These are phyloP conservation scores for Comarum palustre DNA, from an alignment of 306 rosid species.

Conservation along the genomic window DNA sequence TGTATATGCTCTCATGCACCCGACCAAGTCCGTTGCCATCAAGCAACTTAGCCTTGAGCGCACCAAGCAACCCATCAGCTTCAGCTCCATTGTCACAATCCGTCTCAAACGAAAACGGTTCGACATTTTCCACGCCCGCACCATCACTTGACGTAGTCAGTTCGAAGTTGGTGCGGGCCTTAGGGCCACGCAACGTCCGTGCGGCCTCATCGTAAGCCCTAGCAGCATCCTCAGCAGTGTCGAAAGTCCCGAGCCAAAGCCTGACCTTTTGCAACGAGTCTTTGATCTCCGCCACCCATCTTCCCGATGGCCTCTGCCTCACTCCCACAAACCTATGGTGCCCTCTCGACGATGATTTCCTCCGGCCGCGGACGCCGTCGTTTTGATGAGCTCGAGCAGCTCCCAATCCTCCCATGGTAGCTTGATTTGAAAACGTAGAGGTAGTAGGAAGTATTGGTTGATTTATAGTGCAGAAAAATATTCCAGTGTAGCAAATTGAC, in stretches of 20 bases:
- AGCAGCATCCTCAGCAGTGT: conserved; percentile 68
- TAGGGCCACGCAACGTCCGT: conserved; percentile 58
- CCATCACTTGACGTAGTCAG: conserved; percentile 24
- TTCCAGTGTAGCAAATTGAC: neutral
- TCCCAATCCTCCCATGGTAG: conserved; percentile 1
- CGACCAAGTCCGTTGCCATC: conserved; percentile 32
- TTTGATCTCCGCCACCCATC: conserved; percentile 90
- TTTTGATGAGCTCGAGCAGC: neutral
- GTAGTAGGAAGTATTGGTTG: neutral
- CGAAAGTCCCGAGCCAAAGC: conserved; percentile 79
- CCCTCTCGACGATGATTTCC: conserved; percentile 59
- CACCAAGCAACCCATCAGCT: conserved; percentile 51
- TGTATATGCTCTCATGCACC: too few relatives aligned
- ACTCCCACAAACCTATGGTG: conserved; percentile 71
- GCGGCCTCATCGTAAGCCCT: conserved; percentile 67
- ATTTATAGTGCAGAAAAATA: conserved; percentile 11
- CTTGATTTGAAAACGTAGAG: conserved; percentile 9
- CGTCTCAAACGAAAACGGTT: conserved; percentile 67
- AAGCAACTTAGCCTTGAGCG: conserved; percentile 55
- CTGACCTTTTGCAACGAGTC: conserved; percentile 71
- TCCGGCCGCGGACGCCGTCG: conserved; percentile 33
- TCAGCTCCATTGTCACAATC: conserved; percentile 26
- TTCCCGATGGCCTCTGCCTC: conserved; percentile 69
- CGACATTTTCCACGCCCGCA: neutral
- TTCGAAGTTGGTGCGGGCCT: conserved; percentile 72